Evolutionary conservation across 306 rosid genomes (phyloP), one percentile per base, ranked within the genome.

Genomic region (Malus sylvestris): DNA sequence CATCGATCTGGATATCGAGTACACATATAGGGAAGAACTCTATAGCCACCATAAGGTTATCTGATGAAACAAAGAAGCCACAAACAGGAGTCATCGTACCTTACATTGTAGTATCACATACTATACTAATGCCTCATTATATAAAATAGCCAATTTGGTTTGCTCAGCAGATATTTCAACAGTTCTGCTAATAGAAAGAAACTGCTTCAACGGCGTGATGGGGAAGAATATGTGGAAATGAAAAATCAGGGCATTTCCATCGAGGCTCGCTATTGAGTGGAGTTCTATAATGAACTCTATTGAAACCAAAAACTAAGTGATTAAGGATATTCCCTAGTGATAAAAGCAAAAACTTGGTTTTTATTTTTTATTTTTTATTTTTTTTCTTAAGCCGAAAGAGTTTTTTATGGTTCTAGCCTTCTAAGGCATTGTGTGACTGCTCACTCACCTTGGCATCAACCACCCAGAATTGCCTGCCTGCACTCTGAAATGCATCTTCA

Each of bases 381-480:
- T 22, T 32, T 8, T 19, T 7, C 15, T 61, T 18, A 6, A 75
- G 66, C 14, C 1, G 9, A 42, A 42, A 73, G 63, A 42, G 68
- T 42, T 45, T 46, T 29, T 42, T 29, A 45, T 18, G 60, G 68
- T 67, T 67, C 6, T 32, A 25, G 19, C 45, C 45, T 42, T 42
- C 45, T 42, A 42, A 9, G 19, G 76, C 38, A 23, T 70, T 30
- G 30, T 15, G 13, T 40, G 38, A 62, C 73, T 29, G 74, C 83
- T 79, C 76, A 74, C 82, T 79, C 80, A 96, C 99, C 88, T 91
- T 73, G 53, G 98, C 99, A 83, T 96, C 98, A 73, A 96, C 98
- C 77, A 96, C 90, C 99, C 99, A 96, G 79, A 96, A 96, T 85
- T 96, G 99, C 67, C 97, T 89, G 81, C 83, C 79, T 22, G 99